phyloP scores from a whole-genome alignment of 164 flowering plant genomes.

The Magnolia kwangsiensis region DNA sequence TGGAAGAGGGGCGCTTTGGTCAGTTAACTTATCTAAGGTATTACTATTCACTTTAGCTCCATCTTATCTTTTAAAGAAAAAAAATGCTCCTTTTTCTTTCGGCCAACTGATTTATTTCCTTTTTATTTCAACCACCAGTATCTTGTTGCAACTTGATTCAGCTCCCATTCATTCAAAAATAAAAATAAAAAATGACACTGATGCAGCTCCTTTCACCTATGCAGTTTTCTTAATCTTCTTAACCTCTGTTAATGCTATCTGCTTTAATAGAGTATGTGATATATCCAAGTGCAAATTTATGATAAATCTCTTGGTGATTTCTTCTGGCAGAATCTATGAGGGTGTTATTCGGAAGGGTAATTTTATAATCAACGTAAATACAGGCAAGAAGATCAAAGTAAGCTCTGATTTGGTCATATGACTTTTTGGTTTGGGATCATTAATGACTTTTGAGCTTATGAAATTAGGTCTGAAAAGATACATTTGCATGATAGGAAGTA shows the following conservation, averaged over 20 bases:
- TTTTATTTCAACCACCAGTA: too few relatives aligned
- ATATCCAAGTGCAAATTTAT: too few relatives aligned
- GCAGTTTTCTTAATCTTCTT: not conserved
- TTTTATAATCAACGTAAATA: conserved; percentile 78
- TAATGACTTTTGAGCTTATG: not conserved
- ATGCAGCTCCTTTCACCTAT: too few relatives aligned
- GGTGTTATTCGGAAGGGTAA: conserved; percentile 94
- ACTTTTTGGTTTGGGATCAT: not conserved
- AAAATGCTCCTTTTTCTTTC: too few relatives aligned
- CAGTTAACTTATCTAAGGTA: conserved; percentile 94
- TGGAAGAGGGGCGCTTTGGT: conserved; percentile 99
- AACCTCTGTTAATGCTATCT: not conserved
- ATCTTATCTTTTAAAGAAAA: not conserved
- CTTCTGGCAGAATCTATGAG: conserved; percentile 72
- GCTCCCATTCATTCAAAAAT: too few relatives aligned
- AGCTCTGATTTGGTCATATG: conserved; percentile 12
- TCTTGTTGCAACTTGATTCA: too few relatives aligned
- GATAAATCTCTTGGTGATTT: not conserved
- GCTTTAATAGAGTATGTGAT: not conserved
- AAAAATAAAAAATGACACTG: too few relatives aligned
- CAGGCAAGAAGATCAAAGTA: conserved; percentile 95
- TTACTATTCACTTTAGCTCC: not conserved
- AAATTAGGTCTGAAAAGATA: not conserved
- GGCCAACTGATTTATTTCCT: too few relatives aligned
- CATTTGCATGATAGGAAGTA: not conserved